These are phyloP conservation scores for Groenewaldozyma auringiensis DNA, from an alignment of 1,139 yeast genomes.

Conservation along the genomic window DNA sequence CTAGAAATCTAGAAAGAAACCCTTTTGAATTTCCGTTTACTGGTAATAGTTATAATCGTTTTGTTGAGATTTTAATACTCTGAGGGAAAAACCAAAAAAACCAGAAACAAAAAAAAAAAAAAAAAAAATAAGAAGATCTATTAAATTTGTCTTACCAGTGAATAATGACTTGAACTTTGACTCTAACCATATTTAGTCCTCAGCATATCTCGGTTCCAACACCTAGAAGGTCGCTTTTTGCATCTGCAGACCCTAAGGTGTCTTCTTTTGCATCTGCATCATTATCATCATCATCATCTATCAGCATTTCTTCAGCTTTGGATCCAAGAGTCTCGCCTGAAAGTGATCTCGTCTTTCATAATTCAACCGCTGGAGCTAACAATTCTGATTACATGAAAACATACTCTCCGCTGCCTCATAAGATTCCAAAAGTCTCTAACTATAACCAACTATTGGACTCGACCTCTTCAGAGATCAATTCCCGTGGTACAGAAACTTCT, in stretches of 20 bases:
- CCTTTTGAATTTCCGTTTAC: not conserved
- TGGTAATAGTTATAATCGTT: not conserved
- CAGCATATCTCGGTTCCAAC: slow-evolving; percentile 26
- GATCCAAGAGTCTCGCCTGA: not conserved
- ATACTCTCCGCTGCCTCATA: not conserved
- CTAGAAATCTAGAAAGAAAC: too few species aligned
- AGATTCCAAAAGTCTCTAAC: not conserved
- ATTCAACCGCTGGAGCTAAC: not conserved
- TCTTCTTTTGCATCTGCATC: slow-evolving; percentile 11
- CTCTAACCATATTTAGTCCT: slow-evolving; percentile 11
- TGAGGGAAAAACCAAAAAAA: not conserved
- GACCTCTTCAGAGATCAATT: not conserved
- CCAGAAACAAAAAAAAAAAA: not conserved
- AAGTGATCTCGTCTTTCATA: not conserved
- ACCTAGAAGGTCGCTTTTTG: slow-evolving; percentile 30
- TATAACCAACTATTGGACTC: not conserved
- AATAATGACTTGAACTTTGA: not conserved
- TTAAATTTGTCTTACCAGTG: too few species aligned
- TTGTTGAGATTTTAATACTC: not conserved
- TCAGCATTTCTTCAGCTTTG: too few species aligned
- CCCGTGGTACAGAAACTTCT: not conserved
- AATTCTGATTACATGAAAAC: not conserved
- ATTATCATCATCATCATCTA: slow-evolving; percentile 9
- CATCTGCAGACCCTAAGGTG: slow-evolving; percentile 14
- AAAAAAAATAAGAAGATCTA: too few species aligned